These are phyloP conservation scores for Lasiosphaeria hispida DNA, from an alignment of 495 filamentous ascomycete genomes.

Conservation along the genomic window DNA sequence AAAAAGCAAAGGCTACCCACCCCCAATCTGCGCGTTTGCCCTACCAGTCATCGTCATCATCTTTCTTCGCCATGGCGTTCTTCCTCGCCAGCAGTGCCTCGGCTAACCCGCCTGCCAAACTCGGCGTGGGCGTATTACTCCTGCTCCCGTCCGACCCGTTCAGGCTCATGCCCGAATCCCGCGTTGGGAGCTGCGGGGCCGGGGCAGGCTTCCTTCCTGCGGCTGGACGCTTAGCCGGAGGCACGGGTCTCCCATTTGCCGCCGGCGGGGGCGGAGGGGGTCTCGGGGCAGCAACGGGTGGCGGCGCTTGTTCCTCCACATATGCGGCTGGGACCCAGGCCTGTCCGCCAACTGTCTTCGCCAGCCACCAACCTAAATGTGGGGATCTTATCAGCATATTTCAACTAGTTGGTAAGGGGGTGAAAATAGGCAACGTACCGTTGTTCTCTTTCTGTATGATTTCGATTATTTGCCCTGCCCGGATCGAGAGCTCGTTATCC, in stretches of 20 bases:
- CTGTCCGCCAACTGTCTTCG: slow-evolving; percentile 65
- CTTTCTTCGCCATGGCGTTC: slow-evolving; percentile 63
- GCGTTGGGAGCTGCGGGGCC: slow-evolving; percentile 55
- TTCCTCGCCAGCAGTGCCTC: slow-evolving; percentile 71
- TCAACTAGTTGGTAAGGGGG: neutral
- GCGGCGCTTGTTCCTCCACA: slow-evolving; percentile 69
- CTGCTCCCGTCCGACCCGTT: slow-evolving; percentile 69
- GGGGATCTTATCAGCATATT: slow-evolving; percentile 11
- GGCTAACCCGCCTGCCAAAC: slow-evolving; percentile 79
- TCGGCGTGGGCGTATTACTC: slow-evolving; percentile 63
- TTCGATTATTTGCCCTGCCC: slow-evolving; percentile 74
- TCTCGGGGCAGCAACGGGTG: slow-evolving; percentile 42
- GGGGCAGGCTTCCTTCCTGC: slow-evolving; percentile 64
- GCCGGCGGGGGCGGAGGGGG: slow-evolving; percentile 52
- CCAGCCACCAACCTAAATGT: slow-evolving; percentile 86
- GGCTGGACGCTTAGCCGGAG: slow-evolving; percentile 82
- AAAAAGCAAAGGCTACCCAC: neutral
- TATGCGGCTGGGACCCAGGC: slow-evolving; percentile 95
- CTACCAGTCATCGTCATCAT: slow-evolving; percentile 73
- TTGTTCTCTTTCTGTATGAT: slow-evolving; percentile 87
- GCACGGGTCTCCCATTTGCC: slow-evolving; percentile 62
- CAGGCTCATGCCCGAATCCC: slow-evolving; percentile 72
- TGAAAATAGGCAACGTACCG: slow-evolving; percentile 59
- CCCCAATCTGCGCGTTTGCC: neutral
- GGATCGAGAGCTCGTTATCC: slow-evolving; percentile 75